Evolutionary conservation across 176 grass and related monocot genomes (phyloP).

Genomic region (Zea luxurians): DNA sequence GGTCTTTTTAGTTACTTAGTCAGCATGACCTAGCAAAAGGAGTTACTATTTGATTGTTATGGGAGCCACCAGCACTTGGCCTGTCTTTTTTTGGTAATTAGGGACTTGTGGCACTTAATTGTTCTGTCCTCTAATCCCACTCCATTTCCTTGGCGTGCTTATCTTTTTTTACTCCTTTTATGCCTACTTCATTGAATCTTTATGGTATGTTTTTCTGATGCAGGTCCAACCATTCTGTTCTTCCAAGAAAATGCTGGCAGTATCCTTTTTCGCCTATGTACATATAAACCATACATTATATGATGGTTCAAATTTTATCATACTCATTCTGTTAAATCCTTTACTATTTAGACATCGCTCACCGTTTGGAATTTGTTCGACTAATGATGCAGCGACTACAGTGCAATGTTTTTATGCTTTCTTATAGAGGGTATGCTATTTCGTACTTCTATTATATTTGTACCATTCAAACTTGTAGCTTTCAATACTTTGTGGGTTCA

Average conservation of each 20-base stretch:
- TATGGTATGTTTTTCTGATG: conserved; percentile 46
- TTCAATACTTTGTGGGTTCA: conserved; percentile 6
- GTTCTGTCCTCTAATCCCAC: conserved; percentile 2
- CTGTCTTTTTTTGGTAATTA: not conserved
- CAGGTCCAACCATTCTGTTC: conserved; percentile 96
- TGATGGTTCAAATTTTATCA: conserved; percentile 15
- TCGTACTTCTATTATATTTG: conserved; percentile 17
- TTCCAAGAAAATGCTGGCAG: conserved; percentile 99
- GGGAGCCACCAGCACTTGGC: no score
- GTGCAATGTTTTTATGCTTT: conserved; percentile 99
- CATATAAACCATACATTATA: conserved; percentile 26
- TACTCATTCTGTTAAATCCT: conserved; percentile 43
- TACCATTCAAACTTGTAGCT: conserved; percentile 2
- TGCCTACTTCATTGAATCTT: conserved; percentile 20
- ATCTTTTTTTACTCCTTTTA: conserved; percentile 18
- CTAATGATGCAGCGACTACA: conserved; percentile 90
- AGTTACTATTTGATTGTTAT: not conserved
- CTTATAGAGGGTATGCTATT: conserved; percentile 87
- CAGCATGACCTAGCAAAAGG: conserved; percentile 8
- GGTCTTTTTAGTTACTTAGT: conserved; percentile 6
- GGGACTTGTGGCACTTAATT: not conserved
- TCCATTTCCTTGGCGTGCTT: conserved; percentile 7
- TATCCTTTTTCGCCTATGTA: conserved; percentile 54
- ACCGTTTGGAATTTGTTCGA: conserved; percentile 88
- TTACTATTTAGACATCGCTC: conserved; percentile 88